phyloP scores from a whole-genome alignment of 2,329 filamentous ascomycete genomes.

The Botryotinia calthae region DNA sequence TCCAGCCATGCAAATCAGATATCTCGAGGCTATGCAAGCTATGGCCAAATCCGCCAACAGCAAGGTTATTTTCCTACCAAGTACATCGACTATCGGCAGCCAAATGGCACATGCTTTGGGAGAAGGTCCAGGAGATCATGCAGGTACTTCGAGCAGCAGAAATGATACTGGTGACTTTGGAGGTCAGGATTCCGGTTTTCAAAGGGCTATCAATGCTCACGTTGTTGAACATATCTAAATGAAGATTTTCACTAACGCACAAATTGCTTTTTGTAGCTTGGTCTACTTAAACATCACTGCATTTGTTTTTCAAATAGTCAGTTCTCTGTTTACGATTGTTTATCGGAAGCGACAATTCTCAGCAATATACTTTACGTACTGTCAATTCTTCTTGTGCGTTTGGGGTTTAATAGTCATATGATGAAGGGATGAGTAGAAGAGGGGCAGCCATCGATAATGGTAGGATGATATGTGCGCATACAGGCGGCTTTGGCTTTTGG shows the following conservation, averaged over 20 bases:
- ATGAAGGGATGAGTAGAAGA: not conserved
- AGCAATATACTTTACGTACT: constrained; percentile 1
- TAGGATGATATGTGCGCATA: not conserved
- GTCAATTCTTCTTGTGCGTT: not conserved
- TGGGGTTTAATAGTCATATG: not conserved
- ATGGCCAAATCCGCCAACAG: constrained; percentile 93
- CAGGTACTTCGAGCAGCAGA: constrained; percentile 43
- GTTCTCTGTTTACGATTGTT: not conserved
- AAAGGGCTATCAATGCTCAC: constrained; percentile 76
- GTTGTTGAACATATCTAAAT: constrained; percentile 80
- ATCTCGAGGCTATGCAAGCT: constrained; percentile 96
- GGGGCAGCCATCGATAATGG: not conserved
- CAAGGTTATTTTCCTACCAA: constrained; percentile 83
- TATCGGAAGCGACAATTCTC: not conserved
- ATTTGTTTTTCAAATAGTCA: not conserved
- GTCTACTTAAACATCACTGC: constrained; percentile 30
- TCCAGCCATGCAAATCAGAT: constrained; percentile 96
- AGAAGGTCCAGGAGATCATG: constrained; percentile 53
- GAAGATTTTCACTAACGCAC: constrained; percentile 29
- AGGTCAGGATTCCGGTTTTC: constrained; percentile 61
- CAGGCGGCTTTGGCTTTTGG: not conserved
- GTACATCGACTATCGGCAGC: constrained; percentile 56
- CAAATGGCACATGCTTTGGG: constrained; percentile 51
- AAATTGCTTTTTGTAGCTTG: constrained; percentile 33
- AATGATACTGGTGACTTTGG: constrained; percentile 48